Conservation (phyloP, 2,329 filamentous ascomycete species). For the Ascochyta lentis region DNA sequence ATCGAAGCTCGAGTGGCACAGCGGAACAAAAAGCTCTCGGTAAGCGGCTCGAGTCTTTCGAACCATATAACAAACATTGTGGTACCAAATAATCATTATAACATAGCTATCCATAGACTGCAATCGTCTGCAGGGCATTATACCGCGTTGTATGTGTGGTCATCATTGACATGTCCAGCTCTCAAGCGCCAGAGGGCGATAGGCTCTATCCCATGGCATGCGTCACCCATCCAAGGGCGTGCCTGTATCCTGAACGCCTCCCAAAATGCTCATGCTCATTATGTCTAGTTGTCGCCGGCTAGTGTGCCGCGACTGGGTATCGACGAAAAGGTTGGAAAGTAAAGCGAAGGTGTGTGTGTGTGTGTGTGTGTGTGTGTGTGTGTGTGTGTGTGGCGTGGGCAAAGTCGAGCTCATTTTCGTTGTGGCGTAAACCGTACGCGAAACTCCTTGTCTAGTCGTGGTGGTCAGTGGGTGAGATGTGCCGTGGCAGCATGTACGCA, state of each 20-base stretch:
- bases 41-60: background rate
- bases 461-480: constrained; percentile 8
- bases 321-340: constrained; percentile 41
- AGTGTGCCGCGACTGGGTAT: constrained; percentile 41
- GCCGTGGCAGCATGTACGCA: constrained; percentile 27
- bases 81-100: constrained; percentile 10
- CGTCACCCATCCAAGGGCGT: constrained; percentile 12
- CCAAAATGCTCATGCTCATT: constrained; percentile 34
- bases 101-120: background rate
- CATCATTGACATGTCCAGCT: constrained; percentile 11
- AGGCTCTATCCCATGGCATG: constrained; percentile 10
- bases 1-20: constrained; percentile 1
- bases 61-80: background rate
- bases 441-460: constrained; percentile 54
- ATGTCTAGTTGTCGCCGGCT: constrained; percentile 32
- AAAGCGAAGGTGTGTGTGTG: constrained; percentile 21
- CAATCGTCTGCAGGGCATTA: constrained; percentile 5
- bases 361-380: background rate
- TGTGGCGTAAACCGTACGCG: constrained; percentile 53
- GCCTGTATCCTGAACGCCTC: constrained; percentile 34
- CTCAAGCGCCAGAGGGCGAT: background rate
- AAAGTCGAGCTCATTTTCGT: constrained; percentile 35
- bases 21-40: constrained; percentile 4
- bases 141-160: constrained; percentile 10
- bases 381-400: constrained; percentile 14